A percentile compares a stretch with the other conserved stretches of the same genome.
phyloP scores from a whole-genome alignment of 169 alveolate species.

The Eimeria mitis region DNA sequence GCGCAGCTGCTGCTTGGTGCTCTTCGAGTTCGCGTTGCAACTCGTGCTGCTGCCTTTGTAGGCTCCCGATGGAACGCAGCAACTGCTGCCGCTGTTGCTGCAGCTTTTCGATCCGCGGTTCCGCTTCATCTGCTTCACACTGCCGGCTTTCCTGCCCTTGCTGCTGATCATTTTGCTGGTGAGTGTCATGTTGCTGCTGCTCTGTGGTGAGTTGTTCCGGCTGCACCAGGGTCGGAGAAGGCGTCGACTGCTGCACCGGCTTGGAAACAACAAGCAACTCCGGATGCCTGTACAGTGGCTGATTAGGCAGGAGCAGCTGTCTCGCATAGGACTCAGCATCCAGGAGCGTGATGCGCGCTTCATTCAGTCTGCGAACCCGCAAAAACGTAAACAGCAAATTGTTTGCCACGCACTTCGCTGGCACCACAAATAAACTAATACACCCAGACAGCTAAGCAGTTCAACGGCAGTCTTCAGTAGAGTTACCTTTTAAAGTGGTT shows the following conservation, averaged over 20 bases:
- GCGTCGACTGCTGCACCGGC: slow-evolving; percentile 71
- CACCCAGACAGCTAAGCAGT: not conserved
- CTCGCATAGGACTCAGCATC: slow-evolving; percentile 53
- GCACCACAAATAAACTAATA: not conserved
- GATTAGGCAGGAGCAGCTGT: slow-evolving; percentile 69
- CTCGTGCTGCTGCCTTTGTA: slow-evolving; percentile 64
- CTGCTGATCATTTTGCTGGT: slow-evolving; percentile 8
- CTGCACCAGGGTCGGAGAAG: slow-evolving; percentile 20
- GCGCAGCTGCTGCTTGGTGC: slow-evolving; percentile 15
- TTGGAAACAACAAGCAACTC: slow-evolving; percentile 25
- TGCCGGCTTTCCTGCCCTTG: not conserved
- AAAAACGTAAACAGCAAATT: not conserved
- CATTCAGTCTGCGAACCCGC: slow-evolving; percentile 57
- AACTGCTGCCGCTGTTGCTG: slow-evolving; percentile 68
- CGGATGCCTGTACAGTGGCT: slow-evolving; percentile 79
- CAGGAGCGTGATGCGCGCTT: slow-evolving; percentile 73
- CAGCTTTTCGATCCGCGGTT: slow-evolving; percentile 34
- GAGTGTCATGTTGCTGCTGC: slow-evolving; percentile 16
- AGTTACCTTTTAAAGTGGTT: slow-evolving; percentile 71
- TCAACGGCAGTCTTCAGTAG: not conserved
- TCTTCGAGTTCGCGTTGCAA: slow-evolving; percentile 61
- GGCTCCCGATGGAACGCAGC: slow-evolving; percentile 73
- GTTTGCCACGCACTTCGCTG: not conserved
- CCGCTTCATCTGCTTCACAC: not conserved
- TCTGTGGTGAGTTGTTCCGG: slow-evolving; percentile 14